Conservation (phyloP, 345 rosid species). For the Moricandia arvensis region DNA sequence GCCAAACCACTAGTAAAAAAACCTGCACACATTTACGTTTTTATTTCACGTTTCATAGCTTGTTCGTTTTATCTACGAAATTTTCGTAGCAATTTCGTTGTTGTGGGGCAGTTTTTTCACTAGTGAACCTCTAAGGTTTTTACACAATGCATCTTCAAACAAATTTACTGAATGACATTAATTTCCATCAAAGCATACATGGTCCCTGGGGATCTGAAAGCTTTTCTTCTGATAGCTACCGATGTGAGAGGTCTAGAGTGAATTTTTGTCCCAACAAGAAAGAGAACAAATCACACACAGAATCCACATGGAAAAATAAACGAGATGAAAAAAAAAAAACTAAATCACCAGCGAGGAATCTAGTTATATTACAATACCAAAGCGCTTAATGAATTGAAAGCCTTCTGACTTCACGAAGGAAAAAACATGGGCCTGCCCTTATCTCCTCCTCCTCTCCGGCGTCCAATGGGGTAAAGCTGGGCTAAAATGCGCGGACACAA, state of each 20-base stretch:
- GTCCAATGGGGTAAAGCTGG: conserved; percentile 74
- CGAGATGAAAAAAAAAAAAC: background rate
- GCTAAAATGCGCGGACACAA: conserved; percentile 71
- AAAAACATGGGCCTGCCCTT: conserved; percentile 25
- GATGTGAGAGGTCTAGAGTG: too few relatives aligned
- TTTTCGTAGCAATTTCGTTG: too few relatives aligned
- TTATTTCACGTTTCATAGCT: too few relatives aligned
- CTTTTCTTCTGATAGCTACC: too few relatives aligned
- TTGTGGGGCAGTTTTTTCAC: too few relatives aligned
- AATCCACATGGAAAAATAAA: conserved; percentile 22
- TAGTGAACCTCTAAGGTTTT: background rate
- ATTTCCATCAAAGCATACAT: conserved; percentile 31
- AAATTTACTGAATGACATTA: conserved; percentile 13
- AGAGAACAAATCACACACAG: conserved; percentile 31
- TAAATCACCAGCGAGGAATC: conserved; percentile 18
- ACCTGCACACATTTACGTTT: too few relatives aligned
- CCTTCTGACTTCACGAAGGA: conserved; percentile 35
- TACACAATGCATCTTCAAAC: background rate
- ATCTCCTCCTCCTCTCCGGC: conserved; percentile 57
- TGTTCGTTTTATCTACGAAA: too few relatives aligned
- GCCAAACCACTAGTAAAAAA: background rate
- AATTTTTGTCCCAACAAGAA: conserved; percentile 20
- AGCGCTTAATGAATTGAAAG: conserved; percentile 21
- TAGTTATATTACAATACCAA: too few relatives aligned
- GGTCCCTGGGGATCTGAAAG: conserved; percentile 33